These are phyloP conservation scores for Schwanniomyces etchellsii DNA, from an alignment of 1,139 yeast genomes.

Conservation along the genomic window DNA sequence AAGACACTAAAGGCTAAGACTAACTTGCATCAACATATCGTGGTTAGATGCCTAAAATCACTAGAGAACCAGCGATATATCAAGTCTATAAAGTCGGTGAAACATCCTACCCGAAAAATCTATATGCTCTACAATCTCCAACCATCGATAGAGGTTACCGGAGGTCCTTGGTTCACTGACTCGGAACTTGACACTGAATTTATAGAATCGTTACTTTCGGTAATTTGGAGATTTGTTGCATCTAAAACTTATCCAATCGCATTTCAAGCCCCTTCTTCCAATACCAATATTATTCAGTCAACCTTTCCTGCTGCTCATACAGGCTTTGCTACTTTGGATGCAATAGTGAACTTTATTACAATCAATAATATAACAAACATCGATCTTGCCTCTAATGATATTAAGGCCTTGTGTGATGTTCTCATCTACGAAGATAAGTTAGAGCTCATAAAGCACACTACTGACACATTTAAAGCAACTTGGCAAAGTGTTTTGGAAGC, in stretches of 20 bases:
- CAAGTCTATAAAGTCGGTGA: constrained; percentile 87
- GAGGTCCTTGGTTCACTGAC: constrained; percentile 99
- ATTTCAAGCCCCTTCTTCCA: constrained; percentile 33
- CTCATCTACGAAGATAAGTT: constrained; percentile 80
- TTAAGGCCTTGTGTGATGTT: constrained; percentile 82
- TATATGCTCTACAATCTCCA: constrained; percentile 91
- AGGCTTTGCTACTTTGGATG: constrained; percentile 63
- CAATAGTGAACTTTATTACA: constrained; percentile 72
- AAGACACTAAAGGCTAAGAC: constrained; percentile 88
- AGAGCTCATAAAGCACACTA: constrained; percentile 47
- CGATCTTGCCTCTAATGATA: constrained; percentile 68
- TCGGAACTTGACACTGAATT: constrained; percentile 92
- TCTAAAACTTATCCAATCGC: constrained; percentile 72
- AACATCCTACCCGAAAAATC: constrained; percentile 92
- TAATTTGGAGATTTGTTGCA: constrained; percentile 84
- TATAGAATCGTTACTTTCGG: constrained; percentile 75
- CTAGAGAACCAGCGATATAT: constrained; percentile 81
- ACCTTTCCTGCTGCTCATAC: constrained; percentile 52
- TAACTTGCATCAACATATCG: constrained; percentile 89
- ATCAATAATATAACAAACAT: constrained; percentile 74
- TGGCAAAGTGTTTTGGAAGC: constrained; percentile 59
- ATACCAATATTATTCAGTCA: constrained; percentile 22
- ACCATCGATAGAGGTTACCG: constrained; percentile 93
- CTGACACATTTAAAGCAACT: constrained; percentile 54
- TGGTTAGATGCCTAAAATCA: constrained; percentile 75